Base-by-base conservation (phyloP, 257 asterid genomes). In the Solanum virginianum region DNA sequence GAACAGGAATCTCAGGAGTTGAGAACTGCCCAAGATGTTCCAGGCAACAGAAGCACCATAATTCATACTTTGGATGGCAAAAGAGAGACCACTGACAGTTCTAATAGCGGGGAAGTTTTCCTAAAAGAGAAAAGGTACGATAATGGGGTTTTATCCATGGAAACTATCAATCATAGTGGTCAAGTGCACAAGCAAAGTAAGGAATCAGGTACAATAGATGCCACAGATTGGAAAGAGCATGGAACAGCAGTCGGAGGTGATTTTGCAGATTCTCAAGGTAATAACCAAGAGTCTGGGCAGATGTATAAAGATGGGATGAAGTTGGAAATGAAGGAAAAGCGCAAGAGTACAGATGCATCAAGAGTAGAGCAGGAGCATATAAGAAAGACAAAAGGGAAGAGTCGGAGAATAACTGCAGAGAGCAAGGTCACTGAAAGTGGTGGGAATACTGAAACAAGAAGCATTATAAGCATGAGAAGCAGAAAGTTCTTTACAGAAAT, bases 381-480 rank as follows among this genome's bases (percentile, higher is more conserved):
- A 17, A 90, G 86, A 80, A 90, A 84, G 87, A 24, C 86, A 36
- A 87, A 81, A 81, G 90, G 90, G 80, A 93, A 88, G 87, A 88
- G 88, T 86, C 86, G 68, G 91, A 85, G 84, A 68, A 80, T 69
- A 29, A 83, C 80, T 51, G 65, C 79, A 65, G 84, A 71, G 69
- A 85, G 80, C 39, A 72, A 29, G 84, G 84, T 29, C 7, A 75
- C 81, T 45, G 63, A 80, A 55, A 85, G 29, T 68, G 86, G 43
- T 32, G 80, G 47, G 60, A 71, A 41, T 75, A 77, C 75, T 75
- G 84, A 47, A 26, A 83, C 4, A 8, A 75, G 84, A 54, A 82
- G 57, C 26, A 32, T 26, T 47, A 72, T 57, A n/a, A 53, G 70
- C 51, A 86, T 49, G 72, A 87, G 77, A 16, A 63, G 49, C 47